A percentile compares a stretch with the other conserved stretches of the same genome.
phyloP scores from a whole-genome alignment of 2,329 filamentous ascomycete genomes.

The Nakataea oryzae region DNA sequence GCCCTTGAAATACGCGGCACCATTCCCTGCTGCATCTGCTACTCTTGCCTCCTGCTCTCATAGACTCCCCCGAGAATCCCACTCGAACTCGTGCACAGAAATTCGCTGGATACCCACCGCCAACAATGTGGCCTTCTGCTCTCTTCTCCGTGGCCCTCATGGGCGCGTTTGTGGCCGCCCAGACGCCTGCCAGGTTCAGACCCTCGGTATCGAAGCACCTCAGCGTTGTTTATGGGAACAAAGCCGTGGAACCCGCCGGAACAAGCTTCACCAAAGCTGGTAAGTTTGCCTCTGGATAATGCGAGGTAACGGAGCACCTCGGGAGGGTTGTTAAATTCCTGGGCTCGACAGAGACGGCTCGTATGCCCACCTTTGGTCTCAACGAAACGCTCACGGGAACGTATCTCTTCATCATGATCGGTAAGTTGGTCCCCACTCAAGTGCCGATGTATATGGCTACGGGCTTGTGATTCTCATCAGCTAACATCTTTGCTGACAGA shows the following conservation, averaged over 20 bases:
- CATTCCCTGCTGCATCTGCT: too few relatives aligned
- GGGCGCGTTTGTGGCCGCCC: conserved; percentile 7
- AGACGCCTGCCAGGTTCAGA: conserved; percentile 14
- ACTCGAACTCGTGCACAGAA: too few relatives aligned
- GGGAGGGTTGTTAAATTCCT: background rate
- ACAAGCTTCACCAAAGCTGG: conserved; percentile 13
- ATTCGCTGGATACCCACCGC: background rate
- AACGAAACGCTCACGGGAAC: conserved; percentile 11
- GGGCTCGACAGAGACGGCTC: conserved; percentile 11
- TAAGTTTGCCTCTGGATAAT: background rate
- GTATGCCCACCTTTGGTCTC: conserved; percentile 14
- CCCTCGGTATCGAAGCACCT: conserved; percentile 11
- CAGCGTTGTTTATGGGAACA: conserved; percentile 14
- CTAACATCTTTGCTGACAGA: conserved; percentile 6
- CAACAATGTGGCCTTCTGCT: background rate
- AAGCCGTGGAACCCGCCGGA: conserved; percentile 12
- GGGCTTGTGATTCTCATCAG: background rate
- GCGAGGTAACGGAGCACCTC: background rate
- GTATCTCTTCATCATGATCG: conserved; percentile 17
- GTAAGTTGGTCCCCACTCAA: conserved; percentile 1
- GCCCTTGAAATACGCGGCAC: background rate
- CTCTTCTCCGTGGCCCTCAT: conserved; percentile 5
- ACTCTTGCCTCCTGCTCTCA: too few relatives aligned
- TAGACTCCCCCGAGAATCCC: too few relatives aligned
- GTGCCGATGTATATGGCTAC: background rate